A percentile compares a stretch with the other conserved stretches of the same genome.
Conservation (phyloP, 2,329 filamentous ascomycete genomes). For the Colletotrichum theobromicola region DNA sequence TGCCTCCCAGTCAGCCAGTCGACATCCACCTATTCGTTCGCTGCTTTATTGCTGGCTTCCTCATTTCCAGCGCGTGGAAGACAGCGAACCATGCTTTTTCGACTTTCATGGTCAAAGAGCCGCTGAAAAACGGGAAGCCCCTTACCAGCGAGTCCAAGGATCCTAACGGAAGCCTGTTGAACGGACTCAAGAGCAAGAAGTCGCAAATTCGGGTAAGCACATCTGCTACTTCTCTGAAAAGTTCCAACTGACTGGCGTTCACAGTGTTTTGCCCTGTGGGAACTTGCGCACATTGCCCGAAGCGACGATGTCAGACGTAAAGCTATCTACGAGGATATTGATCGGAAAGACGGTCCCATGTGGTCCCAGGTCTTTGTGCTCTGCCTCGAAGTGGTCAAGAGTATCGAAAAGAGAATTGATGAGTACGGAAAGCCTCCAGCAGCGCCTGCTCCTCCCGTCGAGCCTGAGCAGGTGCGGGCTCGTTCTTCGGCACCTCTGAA, state of each 20-base stretch:
- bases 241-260: slow-evolving; percentile 1
- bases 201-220: slow-evolving; percentile 70
- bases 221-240: background rate
- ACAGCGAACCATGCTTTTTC: slow-evolving; percentile 79
- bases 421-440: slow-evolving; percentile 56
- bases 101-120: slow-evolving; percentile 79
- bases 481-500: slow-evolving; percentile 45
- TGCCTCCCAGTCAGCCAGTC: slow-evolving; percentile 62
- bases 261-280: slow-evolving; percentile 81
- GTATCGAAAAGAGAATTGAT: slow-evolving; percentile 71
- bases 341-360: slow-evolving; percentile 77
- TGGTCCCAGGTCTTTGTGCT: slow-evolving; percentile 80
- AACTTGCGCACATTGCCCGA: slow-evolving; percentile 80
- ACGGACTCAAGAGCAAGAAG: slow-evolving; percentile 84
- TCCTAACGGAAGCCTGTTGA: slow-evolving; percentile 87
- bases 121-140: slow-evolving; percentile 83
- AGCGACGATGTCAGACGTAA: slow-evolving; percentile 77
- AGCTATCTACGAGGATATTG: slow-evolving; percentile 85
- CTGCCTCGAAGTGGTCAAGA: slow-evolving; percentile 73
- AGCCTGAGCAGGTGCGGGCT: slow-evolving; percentile 36
- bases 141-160: slow-evolving; percentile 87
- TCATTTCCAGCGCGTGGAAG: slow-evolving; percentile 78
- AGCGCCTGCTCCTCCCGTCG: slow-evolving; percentile 34
- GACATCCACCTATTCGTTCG: slow-evolving; percentile 60
- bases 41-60: slow-evolving; percentile 64